Evolutionary conservation across 106 monocot genomes (phyloP).

Genomic region (Dioscorea zingiberensis): DNA sequence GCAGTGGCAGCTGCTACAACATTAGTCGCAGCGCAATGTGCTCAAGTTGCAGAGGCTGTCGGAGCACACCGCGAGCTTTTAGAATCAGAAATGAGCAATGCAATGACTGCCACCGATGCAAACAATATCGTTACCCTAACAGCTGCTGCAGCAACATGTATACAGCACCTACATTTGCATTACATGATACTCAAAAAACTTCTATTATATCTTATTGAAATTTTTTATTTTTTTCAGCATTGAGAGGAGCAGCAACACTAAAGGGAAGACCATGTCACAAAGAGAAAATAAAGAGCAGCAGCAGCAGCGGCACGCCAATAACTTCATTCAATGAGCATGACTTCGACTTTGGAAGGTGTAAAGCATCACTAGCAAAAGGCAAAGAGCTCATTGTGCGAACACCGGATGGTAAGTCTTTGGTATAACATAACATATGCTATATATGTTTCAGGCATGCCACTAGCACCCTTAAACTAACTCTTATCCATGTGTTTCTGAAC

Average conservation of each 20-base stretch:
- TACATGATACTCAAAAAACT: no score
- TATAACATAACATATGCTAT: no score
- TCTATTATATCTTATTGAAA: no score
- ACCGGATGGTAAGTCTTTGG: constrained; percentile 49
- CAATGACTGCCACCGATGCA: constrained; percentile 45
- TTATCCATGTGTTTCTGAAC: background rate
- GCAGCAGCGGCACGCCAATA: background rate
- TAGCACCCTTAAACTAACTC: background rate
- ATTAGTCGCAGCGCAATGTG: constrained; percentile 61
- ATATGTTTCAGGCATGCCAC: no score
- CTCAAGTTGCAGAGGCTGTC: constrained; percentile 45
- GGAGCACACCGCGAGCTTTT: constrained; percentile 59
- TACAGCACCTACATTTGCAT: no score
- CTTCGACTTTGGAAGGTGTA: constrained; percentile 34
- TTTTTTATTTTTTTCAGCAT: constrained; percentile 31
- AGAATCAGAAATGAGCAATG: constrained; percentile 35
- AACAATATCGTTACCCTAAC: constrained; percentile 59
- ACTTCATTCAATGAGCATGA: constrained; percentile 33
- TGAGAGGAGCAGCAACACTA: constrained; percentile 66
- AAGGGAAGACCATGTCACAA: constrained; percentile 28
- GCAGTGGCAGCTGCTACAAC: constrained; percentile 74
- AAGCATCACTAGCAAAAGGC: constrained; percentile 54
- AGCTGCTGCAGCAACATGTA: constrained; percentile 85
- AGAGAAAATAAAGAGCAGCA: constrained; percentile 11
- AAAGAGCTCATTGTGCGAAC: constrained; percentile 46